Evolutionary conservation across 192 early-diverging fungal species (phyloP), one percentile per base, ranked within the genome.

Genomic region (Coemansia guatemalensis): DNA sequence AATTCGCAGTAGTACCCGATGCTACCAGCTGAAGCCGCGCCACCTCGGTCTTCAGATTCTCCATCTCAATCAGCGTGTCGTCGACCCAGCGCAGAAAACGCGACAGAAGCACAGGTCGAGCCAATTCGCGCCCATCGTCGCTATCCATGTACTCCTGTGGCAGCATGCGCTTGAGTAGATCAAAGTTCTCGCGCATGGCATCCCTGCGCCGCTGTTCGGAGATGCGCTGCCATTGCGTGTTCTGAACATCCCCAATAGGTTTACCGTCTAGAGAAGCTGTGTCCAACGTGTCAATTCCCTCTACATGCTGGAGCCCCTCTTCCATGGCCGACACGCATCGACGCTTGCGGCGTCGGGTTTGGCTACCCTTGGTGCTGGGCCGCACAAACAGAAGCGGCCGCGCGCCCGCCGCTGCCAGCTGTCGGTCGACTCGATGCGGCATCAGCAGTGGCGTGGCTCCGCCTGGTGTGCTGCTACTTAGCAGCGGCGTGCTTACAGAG

Each of bases 171-270:
- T 81, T 81, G 53, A 81, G 78, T 50, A 81, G 58, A 18, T 81
- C 78, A 66, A 81, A 81, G 66, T 75, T 81, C 53, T 81, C 78
- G 5, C 78, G 78, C 78, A 81, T 81, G 20, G 78, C 78, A 33
- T 81, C 78, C 5, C 78, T 56, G 1, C 78, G 69, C 12, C 78
- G 62, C 51, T 81, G 78, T 60, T 81, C 78, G 9, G 78, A 81
- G 33, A 81, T 72, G 0, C 78, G 73, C 60, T 81, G 78, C 78
- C 78, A 75, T 49, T 81, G 78, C 20, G 58, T 69, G 35, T 56
- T 64, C 47, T 71, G 54, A 22, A 39, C 17, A 20, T 44, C 52
- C 8, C 39, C 39, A 3, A 44, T 12, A 2, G 39, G 3, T 44
- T 44, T 44, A 0, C 39, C 39, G 14, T 44, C 39, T 17, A 44